These are phyloP conservation scores for Byssochlamys sp. DNA, from an alignment of 2,329 filamentous ascomycete genomes.

Conservation along the genomic window DNA sequence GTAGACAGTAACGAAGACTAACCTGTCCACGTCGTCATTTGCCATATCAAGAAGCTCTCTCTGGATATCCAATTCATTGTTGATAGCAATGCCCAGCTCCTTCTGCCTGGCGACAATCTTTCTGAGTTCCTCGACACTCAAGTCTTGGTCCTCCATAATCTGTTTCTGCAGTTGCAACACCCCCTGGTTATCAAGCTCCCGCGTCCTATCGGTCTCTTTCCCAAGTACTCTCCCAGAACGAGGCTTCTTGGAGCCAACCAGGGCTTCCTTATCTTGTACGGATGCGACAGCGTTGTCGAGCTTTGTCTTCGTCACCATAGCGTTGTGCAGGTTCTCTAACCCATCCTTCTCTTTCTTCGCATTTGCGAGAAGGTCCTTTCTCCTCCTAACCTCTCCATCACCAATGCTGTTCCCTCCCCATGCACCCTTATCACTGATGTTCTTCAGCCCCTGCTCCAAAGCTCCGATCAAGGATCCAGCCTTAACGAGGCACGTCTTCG, in stretches of 20 bases:
- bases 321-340: conserved; percentile 50
- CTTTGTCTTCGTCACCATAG: conserved; percentile 45
- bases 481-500: conserved; percentile 51
- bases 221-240: conserved; percentile 42
- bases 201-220: conserved; percentile 52
- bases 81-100: conserved; percentile 54
- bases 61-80: conserved; percentile 53
- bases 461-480: conserved; percentile 46
- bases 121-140: conserved; percentile 49
- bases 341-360: conserved; percentile 54
- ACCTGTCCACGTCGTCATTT: conserved; percentile 49
- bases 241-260: conserved; percentile 27
- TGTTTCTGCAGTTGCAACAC: conserved; percentile 55
- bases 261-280: conserved; percentile 36
- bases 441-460: conserved; percentile 48
- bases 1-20: conserved; percentile 8
- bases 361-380: conserved; percentile 49
- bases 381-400: conserved; percentile 51
- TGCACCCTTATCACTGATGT: conserved; percentile 20
- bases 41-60: conserved; percentile 51
- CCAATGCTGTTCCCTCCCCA: conserved; percentile 37
- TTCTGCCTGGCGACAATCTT: conserved; percentile 51
- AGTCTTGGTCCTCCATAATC: conserved; percentile 53
- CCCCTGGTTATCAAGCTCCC: conserved; percentile 55
- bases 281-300: conserved; percentile 39